Conservation (phyloP, 2,329 filamentous ascomycete species). For the Xylariaceae sp. region DNA sequence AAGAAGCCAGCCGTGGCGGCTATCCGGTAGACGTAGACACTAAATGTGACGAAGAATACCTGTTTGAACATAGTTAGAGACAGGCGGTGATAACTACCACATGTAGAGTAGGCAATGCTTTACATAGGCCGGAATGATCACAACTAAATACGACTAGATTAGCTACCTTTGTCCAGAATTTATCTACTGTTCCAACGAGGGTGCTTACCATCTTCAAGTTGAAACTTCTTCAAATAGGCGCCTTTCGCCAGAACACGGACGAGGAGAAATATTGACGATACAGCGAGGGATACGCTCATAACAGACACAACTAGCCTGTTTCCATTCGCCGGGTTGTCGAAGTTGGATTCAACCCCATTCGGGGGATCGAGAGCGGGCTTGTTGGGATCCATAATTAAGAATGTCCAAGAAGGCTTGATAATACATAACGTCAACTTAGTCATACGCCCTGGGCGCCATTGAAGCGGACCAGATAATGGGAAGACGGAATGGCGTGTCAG, state of each 20-base stretch:
- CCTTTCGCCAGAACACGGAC: conserved; percentile 12
- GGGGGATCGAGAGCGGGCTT: conserved; percentile 24
- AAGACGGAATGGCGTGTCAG: too few species aligned
- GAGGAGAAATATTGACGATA: conserved; percentile 18
- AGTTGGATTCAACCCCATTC: conserved; percentile 12
- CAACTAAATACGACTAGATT: conserved; percentile 3
- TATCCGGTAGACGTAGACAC: conserved; percentile 13
- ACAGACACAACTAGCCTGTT: conserved; percentile 5
- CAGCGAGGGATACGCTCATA: conserved; percentile 4
- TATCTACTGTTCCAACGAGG: neutral
- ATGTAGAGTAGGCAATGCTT: conserved; percentile 1
- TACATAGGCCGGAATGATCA: conserved; percentile 16
- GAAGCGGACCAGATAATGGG: too few species aligned
- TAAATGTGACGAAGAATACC: conserved; percentile 12
- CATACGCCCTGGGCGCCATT: too few species aligned
- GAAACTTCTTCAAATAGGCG: conserved; percentile 10
- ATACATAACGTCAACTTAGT: too few species aligned
- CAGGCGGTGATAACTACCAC: neutral
- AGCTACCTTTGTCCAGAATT: neutral
- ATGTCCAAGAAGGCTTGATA: too few species aligned
- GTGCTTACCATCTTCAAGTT: conserved; percentile 15
- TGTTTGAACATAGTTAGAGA: neutral
- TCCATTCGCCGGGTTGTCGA: conserved; percentile 21
- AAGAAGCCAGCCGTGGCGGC: conserved; percentile 17
- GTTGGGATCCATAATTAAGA: conserved; percentile 13